Evolutionary conservation across 2,329 filamentous ascomycete species (phyloP).

Genomic region (Exophiala alcalophila): DNA sequence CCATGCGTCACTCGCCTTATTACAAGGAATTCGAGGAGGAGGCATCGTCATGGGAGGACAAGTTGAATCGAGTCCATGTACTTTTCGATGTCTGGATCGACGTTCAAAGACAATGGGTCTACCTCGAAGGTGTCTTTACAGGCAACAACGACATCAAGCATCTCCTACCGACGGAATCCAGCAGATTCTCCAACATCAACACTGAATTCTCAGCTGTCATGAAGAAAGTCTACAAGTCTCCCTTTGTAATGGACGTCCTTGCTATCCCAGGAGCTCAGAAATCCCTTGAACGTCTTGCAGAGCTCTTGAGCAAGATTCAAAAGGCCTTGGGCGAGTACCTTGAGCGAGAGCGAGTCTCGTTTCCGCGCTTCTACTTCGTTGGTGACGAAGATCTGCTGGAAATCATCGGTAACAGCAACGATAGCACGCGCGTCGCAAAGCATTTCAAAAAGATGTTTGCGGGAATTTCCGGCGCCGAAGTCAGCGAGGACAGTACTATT

Average conservation of each 20-base stretch:
- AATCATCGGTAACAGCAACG: slow-evolving; percentile 99
- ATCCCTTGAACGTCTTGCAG: slow-evolving; percentile 90
- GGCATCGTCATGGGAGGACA: slow-evolving; percentile 94
- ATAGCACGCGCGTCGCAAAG: slow-evolving; percentile 92
- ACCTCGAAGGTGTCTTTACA: slow-evolving; percentile 97
- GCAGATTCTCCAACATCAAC: slow-evolving; percentile 98
- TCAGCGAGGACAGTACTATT: slow-evolving; percentile 88
- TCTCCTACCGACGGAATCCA: slow-evolving; percentile 90
- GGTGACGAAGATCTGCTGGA: slow-evolving; percentile 97
- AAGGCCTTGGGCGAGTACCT: slow-evolving; percentile 98
- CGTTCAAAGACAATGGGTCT: slow-evolving; percentile 99
- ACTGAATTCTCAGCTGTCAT: slow-evolving; percentile 98
- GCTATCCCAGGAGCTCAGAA: slow-evolving; percentile 95
- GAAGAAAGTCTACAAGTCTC: slow-evolving; percentile 98
- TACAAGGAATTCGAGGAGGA: slow-evolving; percentile 99
- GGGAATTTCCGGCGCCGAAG: slow-evolving; percentile 81
- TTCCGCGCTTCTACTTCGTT: slow-evolving; percentile 98
- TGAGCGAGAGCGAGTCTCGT: slow-evolving; percentile 94
- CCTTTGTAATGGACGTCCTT: slow-evolving; percentile 91
- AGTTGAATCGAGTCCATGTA: slow-evolving; percentile 93
- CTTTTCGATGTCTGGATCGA: slow-evolving; percentile 99
- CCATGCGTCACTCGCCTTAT: slow-evolving; percentile 98
- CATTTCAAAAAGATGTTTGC: slow-evolving; percentile 99
- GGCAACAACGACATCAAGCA: slow-evolving; percentile 99
- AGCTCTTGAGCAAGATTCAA: slow-evolving; percentile 97